A percentile compares a stretch with the other conserved stretches of the same genome.
Conservation (phyloP, 2,329 filamentous ascomycete genomes). For the Ophiostoma perfectum region DNA sequence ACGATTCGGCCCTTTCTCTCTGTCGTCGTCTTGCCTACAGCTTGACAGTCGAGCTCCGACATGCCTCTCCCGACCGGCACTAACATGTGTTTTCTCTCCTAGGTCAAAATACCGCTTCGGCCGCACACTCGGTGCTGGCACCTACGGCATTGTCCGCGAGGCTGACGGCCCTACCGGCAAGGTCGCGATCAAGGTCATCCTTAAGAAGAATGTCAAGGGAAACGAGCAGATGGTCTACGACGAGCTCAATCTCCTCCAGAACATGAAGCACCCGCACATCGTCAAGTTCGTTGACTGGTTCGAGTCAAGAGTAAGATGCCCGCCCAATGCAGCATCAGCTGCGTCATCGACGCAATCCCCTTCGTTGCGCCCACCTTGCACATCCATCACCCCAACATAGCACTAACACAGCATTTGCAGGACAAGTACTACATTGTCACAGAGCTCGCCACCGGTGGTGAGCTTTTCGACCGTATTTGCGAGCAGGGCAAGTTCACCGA, state of each 20-base stretch:
- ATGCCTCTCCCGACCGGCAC: background rate
- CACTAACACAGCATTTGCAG: slow-evolving; percentile 41
- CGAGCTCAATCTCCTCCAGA: slow-evolving; percentile 88
- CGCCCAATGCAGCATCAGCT: background rate
- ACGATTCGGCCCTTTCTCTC: too few species aligned
- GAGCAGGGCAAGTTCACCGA: slow-evolving; percentile 98
- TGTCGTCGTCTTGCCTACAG: too few species aligned
- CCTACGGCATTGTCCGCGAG: slow-evolving; percentile 96
- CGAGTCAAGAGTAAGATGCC: slow-evolving; percentile 84
- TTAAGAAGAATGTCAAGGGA: slow-evolving; percentile 98
- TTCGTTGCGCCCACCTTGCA: background rate
- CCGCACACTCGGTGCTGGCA: slow-evolving; percentile 88
- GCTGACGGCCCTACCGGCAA: slow-evolving; percentile 78
- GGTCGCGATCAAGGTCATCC: slow-evolving; percentile 96
- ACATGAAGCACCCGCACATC: slow-evolving; percentile 87
- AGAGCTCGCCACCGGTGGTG: slow-evolving; percentile 88
- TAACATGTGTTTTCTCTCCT: background rate
- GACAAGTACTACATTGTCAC: slow-evolving; percentile 99
- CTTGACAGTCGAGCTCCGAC: too few species aligned
- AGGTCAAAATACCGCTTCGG: slow-evolving; percentile 80
- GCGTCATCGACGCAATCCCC: background rate
- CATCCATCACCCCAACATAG: slow-evolving; percentile 29
- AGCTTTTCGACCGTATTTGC: slow-evolving; percentile 96
- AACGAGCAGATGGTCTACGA: slow-evolving; percentile 99
- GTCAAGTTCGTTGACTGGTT: slow-evolving; percentile 99